A percentile compares a stretch with the other conserved stretches of the same genome.
Evolutionary conservation across 2,329 filamentous ascomycete genomes (phyloP).

Genomic region (Diaporthe citrichinensis): DNA sequence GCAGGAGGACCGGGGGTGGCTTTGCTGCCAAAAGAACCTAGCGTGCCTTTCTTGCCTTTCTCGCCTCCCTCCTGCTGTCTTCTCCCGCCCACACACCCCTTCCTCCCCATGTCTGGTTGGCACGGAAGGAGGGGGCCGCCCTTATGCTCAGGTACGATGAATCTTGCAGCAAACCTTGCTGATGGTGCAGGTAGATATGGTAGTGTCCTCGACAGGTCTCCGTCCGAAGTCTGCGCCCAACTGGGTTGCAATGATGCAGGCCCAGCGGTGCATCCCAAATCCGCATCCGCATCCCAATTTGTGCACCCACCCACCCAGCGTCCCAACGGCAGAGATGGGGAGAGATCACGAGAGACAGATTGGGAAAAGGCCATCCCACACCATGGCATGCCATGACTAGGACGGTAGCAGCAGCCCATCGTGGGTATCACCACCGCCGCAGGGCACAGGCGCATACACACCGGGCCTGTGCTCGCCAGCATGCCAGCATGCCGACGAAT

Average conservation of each 20-base stretch:
- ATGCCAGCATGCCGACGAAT: conserved; percentile 14
- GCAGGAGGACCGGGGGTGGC: conserved; percentile 31
- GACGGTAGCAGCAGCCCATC: conserved; percentile 15
- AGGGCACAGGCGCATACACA: neutral
- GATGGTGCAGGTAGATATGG: conserved; percentile 20
- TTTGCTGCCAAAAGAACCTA: conserved; percentile 37
- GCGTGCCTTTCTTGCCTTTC: neutral
- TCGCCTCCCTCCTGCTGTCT: neutral
- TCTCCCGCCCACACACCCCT: neutral
- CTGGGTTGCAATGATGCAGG: conserved; percentile 36
- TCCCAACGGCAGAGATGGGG: conserved; percentile 23
- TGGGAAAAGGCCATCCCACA: conserved; percentile 18
- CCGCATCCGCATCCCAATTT: conserved; percentile 26
- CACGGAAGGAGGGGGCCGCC: conserved; percentile 27
- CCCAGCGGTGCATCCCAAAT: conserved; percentile 34
- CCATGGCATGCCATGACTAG: conserved; percentile 26
- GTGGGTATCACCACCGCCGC: conserved; percentile 7
- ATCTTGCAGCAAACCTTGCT: conserved; percentile 24
- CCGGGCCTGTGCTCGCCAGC: conserved; percentile 11
- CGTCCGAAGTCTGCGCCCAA: conserved; percentile 34
- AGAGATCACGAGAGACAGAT: conserved; percentile 26
- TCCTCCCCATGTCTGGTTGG: conserved; percentile 12
- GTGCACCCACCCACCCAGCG: conserved; percentile 22
- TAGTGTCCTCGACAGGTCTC: conserved; percentile 21
- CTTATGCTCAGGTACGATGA: conserved; percentile 23